Percentiles rank a stretch among this genome's conserved stretches.
phyloP scores from a whole-genome alignment of 345 rosid species.

The Raphanus raphanistrum region DNA sequence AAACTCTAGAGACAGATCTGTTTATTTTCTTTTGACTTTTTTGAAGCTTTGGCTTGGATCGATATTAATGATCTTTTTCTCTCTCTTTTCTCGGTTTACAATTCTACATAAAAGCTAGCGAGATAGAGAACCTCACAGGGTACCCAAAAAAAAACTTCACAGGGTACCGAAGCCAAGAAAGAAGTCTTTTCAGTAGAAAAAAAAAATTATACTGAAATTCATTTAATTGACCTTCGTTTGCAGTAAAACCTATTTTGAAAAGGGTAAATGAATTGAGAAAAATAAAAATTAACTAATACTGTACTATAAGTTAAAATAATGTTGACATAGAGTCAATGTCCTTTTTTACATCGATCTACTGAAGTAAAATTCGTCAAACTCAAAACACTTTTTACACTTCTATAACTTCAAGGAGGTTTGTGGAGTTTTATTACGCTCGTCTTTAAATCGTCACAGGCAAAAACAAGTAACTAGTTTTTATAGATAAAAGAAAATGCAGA shows the following conservation, averaged over 20 bases:
- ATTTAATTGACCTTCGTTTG: constrained; percentile 15
- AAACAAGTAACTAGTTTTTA: background rate
- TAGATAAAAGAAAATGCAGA: constrained; percentile 23
- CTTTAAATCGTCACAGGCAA: constrained; percentile 15
- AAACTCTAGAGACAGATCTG: constrained; percentile 6
- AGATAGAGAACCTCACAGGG: constrained; percentile 21
- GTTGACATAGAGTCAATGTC: constrained; percentile 30
- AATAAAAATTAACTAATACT: constrained; percentile 8
- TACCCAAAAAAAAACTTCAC: background rate
- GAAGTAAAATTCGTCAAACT: constrained; percentile 28
- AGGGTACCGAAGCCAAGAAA: constrained; percentile 10
- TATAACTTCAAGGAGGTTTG: constrained; percentile 18
- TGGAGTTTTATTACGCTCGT: constrained; percentile 21
- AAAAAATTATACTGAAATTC: background rate
- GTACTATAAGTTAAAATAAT: too few relatives aligned
- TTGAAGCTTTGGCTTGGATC: constrained; percentile 14
- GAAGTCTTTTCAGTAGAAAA: constrained; percentile 3
- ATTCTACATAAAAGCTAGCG: constrained; percentile 22
- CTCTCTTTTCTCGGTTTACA: background rate
- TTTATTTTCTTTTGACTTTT: background rate
- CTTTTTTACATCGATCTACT: background rate
- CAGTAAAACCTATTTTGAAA: constrained; percentile 11
- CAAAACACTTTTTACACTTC: constrained; percentile 18
- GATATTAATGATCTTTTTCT: constrained; percentile 13
- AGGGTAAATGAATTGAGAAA: background rate